Conservation (phyloP, 225 moss, liverwort and hornwort species). For the Pseudisothecium myosuroides region DNA sequence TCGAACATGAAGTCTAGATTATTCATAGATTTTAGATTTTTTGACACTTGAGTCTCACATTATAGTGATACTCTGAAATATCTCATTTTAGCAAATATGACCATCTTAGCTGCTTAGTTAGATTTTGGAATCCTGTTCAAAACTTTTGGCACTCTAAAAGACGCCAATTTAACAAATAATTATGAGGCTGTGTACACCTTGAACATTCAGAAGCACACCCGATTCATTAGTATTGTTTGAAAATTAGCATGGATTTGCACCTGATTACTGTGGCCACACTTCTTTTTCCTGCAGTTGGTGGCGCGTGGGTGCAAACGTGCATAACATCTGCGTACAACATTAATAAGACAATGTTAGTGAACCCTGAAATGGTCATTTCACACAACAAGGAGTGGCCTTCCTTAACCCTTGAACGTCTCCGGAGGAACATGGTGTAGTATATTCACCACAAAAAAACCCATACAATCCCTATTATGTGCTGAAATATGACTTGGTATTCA, state of each 20-base stretch:
- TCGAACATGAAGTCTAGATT: background rate
- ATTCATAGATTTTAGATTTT: background rate
- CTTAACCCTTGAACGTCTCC: background rate
- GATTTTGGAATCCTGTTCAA: background rate
- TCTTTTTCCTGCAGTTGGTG: slow-evolving; percentile 75
- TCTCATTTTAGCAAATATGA: background rate
- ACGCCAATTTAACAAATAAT: background rate
- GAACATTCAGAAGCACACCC: background rate
- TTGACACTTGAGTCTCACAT: background rate
- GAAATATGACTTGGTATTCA: background rate
- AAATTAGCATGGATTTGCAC: background rate
- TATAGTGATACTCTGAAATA: background rate
- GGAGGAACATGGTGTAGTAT: background rate
- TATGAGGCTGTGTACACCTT: background rate
- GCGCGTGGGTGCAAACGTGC: slow-evolving; percentile 72
- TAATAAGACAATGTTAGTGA: background rate
- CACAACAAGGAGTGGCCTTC: no score
- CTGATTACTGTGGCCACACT: slow-evolving; percentile 88
- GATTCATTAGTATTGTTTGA: background rate
- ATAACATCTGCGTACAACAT: slow-evolving; percentile 45
- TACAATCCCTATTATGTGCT: background rate
- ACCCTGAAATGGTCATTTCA: background rate
- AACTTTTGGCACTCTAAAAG: background rate
- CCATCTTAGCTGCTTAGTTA: no score
- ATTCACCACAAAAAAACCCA: background rate